Percentiles rank a stretch among this genome's conserved stretches.
Conservation (phyloP, 257 asterid species). For the Solanum chilense region DNA sequence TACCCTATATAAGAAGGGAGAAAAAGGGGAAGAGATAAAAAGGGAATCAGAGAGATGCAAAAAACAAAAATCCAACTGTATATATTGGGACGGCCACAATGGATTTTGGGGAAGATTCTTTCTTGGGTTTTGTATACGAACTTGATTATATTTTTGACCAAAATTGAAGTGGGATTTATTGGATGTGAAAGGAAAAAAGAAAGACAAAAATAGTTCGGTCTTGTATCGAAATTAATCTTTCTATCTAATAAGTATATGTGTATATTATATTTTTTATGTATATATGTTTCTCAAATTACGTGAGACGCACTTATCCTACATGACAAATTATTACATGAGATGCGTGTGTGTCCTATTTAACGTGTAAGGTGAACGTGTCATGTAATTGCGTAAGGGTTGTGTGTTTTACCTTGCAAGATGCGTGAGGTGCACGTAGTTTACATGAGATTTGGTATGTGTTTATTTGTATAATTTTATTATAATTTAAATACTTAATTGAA, state of each 20-base stretch:
- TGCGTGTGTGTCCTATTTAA: accelerated
- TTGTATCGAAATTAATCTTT: neutral
- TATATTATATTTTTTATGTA: no score
- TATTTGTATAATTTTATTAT: no score
- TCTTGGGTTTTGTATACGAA: neutral
- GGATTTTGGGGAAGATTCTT: neutral
- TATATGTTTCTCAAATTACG: neutral
- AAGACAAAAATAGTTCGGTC: neutral
- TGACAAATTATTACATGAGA: neutral
- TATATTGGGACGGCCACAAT: neutral
- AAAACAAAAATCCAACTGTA: neutral
- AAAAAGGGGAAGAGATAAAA: neutral
- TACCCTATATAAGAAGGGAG: neutral
- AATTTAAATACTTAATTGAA: no score
- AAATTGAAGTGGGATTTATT: neutral
- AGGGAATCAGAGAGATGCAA: neutral
- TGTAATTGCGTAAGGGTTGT: accelerated
- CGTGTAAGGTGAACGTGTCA: neutral
- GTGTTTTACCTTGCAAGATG: neutral
- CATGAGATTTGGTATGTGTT: neutral
- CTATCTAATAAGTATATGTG: no score
- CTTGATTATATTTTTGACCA: neutral
- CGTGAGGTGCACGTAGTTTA: neutral
- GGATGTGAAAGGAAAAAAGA: neutral
- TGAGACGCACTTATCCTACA: accelerated